Base-by-base conservation (phyloP, 805 yeast genomes). In the Teunomyces stri region DNA sequence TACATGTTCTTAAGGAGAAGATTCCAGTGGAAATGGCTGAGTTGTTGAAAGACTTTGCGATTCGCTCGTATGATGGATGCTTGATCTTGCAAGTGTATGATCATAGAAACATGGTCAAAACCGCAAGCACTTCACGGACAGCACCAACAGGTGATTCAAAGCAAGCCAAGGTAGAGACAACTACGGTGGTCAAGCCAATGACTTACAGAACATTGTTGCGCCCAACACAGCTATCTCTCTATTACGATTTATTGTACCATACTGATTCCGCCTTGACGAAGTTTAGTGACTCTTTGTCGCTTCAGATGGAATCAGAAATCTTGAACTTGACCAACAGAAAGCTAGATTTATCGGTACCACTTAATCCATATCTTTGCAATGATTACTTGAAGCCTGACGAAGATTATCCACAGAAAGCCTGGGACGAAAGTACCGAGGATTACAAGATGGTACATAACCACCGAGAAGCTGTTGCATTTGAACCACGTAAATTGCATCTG, bases 21-120 rank as follows among this genome's bases (percentile, higher is more conserved):
- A 88, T 92, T 11, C 97, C 97, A 1, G 87, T 89, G 35, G 89
- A 95, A 11, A 82, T 92, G 61, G 82, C 90, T 55, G 98, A 94
- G 67, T 87, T 92, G 7, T 75, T 94, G 39, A 82, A 87, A 58
- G 98, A 92, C 63, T 88, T 92, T 31, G 86, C 91, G 15, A 80
- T 91, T 29, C 80, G 81, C 50, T 79, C 89, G 45, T 92, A 89
- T 62, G 97, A 94, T 61, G 97, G 97, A 0, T 88, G 96, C 63
- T 71, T 92, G 34, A 87, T 92, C 12, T 65, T 92, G 42, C 89
- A 89, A 60, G 85, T 92, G n/a, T 81, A 79, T 54, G 99, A 92
- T 65, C 96, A 91, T 63, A 72, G 97, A 20, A 75, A 78, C 49
- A 71, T 70, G 67, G 60, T 64, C 5, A 34, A 45, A 6, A 49